Evolutionary conservation across 2,329 filamentous ascomycete species (phyloP).

Genomic region (Penicillium sp.): DNA sequence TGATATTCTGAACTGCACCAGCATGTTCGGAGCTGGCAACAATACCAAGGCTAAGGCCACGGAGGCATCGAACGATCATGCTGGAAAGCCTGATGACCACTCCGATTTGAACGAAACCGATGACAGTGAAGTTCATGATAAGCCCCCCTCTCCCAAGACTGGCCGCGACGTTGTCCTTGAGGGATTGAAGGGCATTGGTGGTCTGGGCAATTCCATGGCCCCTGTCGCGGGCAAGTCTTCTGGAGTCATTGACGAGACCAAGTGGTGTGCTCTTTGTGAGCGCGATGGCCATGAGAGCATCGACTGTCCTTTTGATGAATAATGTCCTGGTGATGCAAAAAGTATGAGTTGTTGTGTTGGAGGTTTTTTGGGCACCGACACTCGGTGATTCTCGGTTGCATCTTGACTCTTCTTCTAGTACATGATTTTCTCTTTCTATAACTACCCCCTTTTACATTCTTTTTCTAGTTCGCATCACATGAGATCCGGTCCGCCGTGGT

Average conservation of each 20-base stretch:
- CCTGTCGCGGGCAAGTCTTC: slow-evolving; percentile 77
- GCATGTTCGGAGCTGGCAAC: slow-evolving; percentile 66
- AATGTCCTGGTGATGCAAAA: slow-evolving; percentile 20
- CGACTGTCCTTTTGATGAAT: slow-evolving; percentile 87
- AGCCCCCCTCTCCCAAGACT: slow-evolving; percentile 34
- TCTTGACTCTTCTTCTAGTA: slow-evolving; percentile 21
- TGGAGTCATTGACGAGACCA: slow-evolving; percentile 74
- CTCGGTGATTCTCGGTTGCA: slow-evolving; percentile 5
- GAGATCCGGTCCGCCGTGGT: slow-evolving; percentile 8
- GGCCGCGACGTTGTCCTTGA: slow-evolving; percentile 44
- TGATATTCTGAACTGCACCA: slow-evolving; percentile 90
- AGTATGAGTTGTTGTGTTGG: slow-evolving; percentile 5
- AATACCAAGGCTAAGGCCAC: slow-evolving; percentile 13
- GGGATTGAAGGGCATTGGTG: slow-evolving; percentile 43
- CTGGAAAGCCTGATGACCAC: slow-evolving; percentile 17
- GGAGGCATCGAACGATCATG: slow-evolving; percentile 10
- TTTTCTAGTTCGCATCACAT: slow-evolving; percentile 4
- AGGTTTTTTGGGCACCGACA: slow-evolving; percentile 4
- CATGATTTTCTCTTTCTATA: slow-evolving; percentile 16
- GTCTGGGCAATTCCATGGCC: slow-evolving; percentile 48
- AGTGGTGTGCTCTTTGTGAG: slow-evolving; percentile 98
- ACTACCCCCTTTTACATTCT: slow-evolving; percentile 5
- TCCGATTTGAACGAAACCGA: slow-evolving; percentile 7
- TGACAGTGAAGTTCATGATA: slow-evolving; percentile 16
- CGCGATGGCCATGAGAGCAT: slow-evolving; percentile 95